Percentiles rank a stretch among this genome's conserved stretches.
Evolutionary conservation across 306 rosid genomes (phyloP).

Genomic region (Betula pendula): DNA sequence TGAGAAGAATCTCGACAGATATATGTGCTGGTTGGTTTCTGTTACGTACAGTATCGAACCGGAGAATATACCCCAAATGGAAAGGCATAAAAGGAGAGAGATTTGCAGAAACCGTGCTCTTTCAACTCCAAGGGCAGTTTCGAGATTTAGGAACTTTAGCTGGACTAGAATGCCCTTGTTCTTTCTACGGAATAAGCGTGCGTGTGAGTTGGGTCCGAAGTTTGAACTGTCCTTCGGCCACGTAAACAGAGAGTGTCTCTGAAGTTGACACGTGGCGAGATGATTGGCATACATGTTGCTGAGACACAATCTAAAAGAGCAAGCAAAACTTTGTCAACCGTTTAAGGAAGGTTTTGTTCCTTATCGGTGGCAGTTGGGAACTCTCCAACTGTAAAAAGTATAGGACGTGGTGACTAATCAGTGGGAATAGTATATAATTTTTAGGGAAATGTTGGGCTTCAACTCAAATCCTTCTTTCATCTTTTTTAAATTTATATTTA

Average conservation of each 20-base stretch:
- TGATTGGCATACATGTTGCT: background rate
- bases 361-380: background rate
- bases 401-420: background rate
- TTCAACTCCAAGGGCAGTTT: slow-evolving; percentile 35
- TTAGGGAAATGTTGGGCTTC: no score
- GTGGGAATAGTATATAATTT: no score
- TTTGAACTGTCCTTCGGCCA: slow-evolving; percentile 25
- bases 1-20: slow-evolving; percentile 22
- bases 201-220: slow-evolving; percentile 22
- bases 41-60: slow-evolving; percentile 45
- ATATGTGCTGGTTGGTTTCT: slow-evolving; percentile 32
- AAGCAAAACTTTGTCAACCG: background rate
- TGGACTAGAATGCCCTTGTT: slow-evolving; percentile 35
- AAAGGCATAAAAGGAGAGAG: slow-evolving; percentile 24
- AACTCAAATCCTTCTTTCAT: no score
- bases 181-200: slow-evolving; percentile 4
- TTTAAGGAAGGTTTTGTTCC: background rate
- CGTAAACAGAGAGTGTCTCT: slow-evolving; percentile 22
- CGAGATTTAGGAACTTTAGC: background rate
- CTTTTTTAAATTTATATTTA: no score
- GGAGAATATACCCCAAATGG: slow-evolving; percentile 54
- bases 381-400: background rate
- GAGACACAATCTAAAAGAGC: background rate
- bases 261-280: slow-evolving; percentile 18
- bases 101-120: slow-evolving; percentile 7